Conservation (phyloP, 164 flowering plant genomes). For the Houttuynia cordata region DNA sequence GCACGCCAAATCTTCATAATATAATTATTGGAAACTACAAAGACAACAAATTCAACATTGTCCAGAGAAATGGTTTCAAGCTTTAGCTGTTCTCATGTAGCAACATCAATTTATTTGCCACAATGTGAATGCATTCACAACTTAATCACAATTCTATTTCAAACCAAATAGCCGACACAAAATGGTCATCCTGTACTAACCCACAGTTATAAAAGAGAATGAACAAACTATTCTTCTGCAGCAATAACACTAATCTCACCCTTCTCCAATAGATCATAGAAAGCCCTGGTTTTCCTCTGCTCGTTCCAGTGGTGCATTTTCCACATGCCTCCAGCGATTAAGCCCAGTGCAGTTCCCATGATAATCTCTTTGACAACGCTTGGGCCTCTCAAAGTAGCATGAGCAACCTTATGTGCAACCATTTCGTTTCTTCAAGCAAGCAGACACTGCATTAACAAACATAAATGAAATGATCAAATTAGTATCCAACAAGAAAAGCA, state of each 20-base stretch:
- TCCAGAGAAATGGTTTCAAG: too few species aligned
- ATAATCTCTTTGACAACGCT: conserved; percentile 24
- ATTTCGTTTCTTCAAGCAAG: not conserved
- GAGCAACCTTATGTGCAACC: conserved; percentile 16
- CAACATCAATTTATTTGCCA: too few species aligned
- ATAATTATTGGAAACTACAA: too few species aligned
- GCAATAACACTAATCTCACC: conserved; percentile 22
- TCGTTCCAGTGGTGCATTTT: conserved; percentile 28
- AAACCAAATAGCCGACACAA: too few species aligned
- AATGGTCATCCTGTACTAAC: too few species aligned
- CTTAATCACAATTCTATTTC: too few species aligned
- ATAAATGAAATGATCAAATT: not conserved
- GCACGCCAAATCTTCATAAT: too few species aligned
- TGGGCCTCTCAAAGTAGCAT: conserved; percentile 20
- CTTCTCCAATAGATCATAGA: conserved; percentile 20
- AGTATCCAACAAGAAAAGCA: not conserved
- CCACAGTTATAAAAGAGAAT: too few species aligned
- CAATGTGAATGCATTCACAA: too few species aligned
- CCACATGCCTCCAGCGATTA: conserved; percentile 22
- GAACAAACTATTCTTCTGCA: conserved; percentile 8
- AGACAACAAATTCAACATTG: too few species aligned
- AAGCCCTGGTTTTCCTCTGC: conserved; percentile 20
- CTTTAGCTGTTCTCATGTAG: too few species aligned
- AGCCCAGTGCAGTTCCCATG: conserved; percentile 12
- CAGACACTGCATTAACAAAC: not conserved